Percentiles rank a stretch among this genome's conserved stretches.
Evolutionary conservation across 2,329 filamentous ascomycete genomes (phyloP).

Genomic region (Nothopassalora personata): DNA sequence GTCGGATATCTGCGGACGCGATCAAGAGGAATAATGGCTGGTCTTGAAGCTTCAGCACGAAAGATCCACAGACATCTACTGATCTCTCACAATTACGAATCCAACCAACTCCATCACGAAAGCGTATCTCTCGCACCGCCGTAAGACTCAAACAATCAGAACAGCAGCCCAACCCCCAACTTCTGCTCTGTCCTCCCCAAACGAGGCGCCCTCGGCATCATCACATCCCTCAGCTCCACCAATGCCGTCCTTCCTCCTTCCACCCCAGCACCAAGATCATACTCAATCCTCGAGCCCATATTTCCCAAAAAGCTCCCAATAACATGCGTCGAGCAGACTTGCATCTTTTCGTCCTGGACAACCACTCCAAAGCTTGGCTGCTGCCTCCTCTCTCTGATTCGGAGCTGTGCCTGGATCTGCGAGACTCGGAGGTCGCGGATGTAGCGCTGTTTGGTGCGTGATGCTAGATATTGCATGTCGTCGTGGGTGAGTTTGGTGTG

Average conservation of each 20-base stretch:
- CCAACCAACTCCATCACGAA: neutral
- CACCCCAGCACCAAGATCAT: constrained; percentile 54
- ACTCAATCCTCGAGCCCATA: constrained; percentile 54
- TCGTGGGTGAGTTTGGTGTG: constrained; percentile 50
- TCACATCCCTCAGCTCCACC: constrained; percentile 21
- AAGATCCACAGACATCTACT: no score
- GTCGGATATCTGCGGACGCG: no score
- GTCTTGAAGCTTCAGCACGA: no score
- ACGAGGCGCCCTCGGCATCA: constrained; percentile 8
- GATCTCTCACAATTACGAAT: no score
- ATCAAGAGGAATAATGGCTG: no score
- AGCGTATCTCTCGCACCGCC: neutral
- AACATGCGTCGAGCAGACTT: constrained; percentile 48
- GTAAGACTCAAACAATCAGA: neutral
- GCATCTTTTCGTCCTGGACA: constrained; percentile 46
- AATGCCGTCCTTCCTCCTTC: constrained; percentile 14
- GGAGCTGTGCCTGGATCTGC: constrained; percentile 59
- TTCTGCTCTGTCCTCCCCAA: constrained; percentile 1
- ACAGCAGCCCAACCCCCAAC: constrained; percentile 1
- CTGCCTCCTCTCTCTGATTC: constrained; percentile 55
- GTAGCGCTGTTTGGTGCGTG: constrained; percentile 10
- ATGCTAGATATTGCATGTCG: constrained; percentile 20
- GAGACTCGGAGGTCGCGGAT: constrained; percentile 36
- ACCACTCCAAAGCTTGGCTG: constrained; percentile 55
- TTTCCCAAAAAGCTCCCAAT: constrained; percentile 60